Conservation (phyloP, 176 grass and related monocot genomes). For the Triticum timopheevii region DNA sequence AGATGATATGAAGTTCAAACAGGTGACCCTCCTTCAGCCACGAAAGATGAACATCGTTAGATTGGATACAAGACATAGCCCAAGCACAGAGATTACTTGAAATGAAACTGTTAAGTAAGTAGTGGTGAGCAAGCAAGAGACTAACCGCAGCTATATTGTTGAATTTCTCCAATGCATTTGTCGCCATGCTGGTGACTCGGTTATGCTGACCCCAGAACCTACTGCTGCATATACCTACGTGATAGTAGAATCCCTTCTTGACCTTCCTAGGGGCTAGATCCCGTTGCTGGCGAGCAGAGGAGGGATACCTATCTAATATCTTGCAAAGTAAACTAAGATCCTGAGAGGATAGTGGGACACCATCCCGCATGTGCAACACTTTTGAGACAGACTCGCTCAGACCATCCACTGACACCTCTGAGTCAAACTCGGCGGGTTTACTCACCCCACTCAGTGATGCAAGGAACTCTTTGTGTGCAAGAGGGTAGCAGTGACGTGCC, state of each 20-base stretch:
- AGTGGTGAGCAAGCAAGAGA: background rate
- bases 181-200: background rate
- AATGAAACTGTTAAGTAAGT: background rate
- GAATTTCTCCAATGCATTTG: slow-evolving; percentile 5
- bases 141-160: background rate
- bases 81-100: background rate
- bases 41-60: background rate
- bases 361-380: too few species aligned
- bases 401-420: background rate
- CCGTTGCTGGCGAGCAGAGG: background rate
- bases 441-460: background rate
- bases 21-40: background rate
- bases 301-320: background rate
- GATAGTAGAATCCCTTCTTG: background rate
- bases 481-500: background rate
- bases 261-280: background rate
- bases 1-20: slow-evolving; percentile 1
- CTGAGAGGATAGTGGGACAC: background rate
- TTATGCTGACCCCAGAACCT: background rate
- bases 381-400: background rate
- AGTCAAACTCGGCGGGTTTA: background rate
- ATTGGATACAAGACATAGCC: background rate
- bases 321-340: background rate
- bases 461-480: slow-evolving; percentile 12
- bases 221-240: background rate